Percentiles rank a stretch among this genome's conserved stretches.
These are phyloP conservation scores for Zalaria sp. DNA, from an alignment of 2,329 filamentous ascomycete species.

Conservation along the genomic window DNA sequence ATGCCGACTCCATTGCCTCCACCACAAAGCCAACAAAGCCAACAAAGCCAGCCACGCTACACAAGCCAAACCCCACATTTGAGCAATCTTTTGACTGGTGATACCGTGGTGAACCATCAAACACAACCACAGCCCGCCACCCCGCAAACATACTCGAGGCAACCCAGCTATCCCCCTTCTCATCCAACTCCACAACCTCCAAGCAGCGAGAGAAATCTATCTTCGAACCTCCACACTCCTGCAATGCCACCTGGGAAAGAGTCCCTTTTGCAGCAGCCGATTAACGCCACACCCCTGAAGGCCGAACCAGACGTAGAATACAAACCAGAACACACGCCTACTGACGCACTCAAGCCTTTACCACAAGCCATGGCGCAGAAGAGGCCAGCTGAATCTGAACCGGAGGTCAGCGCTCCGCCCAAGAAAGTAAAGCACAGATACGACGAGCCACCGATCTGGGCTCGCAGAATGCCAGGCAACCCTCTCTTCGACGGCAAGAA, in stretches of 20 bases:
- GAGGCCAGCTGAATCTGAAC: slow-evolving; percentile 12
- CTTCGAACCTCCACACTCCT: too few species aligned
- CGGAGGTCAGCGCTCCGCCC: slow-evolving; percentile 10
- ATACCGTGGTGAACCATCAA: not conserved
- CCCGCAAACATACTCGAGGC: too few species aligned
- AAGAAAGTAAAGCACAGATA: slow-evolving; percentile 18
- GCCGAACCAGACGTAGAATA: not conserved
- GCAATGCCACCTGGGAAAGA: not conserved
- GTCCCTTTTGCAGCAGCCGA: slow-evolving; percentile 7
- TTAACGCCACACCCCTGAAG: not conserved
- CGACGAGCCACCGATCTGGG: slow-evolving; percentile 18
- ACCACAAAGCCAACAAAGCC: not conserved
- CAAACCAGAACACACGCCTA: not conserved
- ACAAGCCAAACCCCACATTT: not conserved
- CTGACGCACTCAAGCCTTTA: not conserved
- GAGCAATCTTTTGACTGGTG: not conserved
- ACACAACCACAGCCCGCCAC: not conserved
- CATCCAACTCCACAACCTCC: too few species aligned
- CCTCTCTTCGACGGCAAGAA: slow-evolving; percentile 7
- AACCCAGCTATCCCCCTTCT: too few species aligned
- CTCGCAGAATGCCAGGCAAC: slow-evolving; percentile 14
- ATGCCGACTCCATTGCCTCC: not conserved
- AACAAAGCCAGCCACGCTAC: not conserved
- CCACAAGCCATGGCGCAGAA: slow-evolving; percentile 9
- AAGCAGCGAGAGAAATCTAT: too few species aligned